phyloP scores from a whole-genome alignment of 2,329 filamentous ascomycete species.

The Gnomoniopsis smithogilvyi region DNA sequence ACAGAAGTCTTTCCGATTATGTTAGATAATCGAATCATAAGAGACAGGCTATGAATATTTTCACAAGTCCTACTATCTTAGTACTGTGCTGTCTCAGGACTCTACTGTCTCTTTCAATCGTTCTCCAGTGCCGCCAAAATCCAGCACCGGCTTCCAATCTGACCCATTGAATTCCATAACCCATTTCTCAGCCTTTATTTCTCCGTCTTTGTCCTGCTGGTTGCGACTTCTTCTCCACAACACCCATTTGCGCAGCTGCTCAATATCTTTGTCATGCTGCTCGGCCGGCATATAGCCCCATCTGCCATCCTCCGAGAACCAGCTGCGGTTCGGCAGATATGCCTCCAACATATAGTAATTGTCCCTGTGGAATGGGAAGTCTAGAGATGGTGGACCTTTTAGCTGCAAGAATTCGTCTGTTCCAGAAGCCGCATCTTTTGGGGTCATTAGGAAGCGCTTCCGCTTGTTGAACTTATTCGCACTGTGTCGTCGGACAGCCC shows the following conservation, averaged over 20 bases:
- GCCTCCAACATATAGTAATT: constrained; percentile 58
- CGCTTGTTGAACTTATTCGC: constrained; percentile 47
- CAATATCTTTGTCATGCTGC: constrained; percentile 37
- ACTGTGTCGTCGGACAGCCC: constrained; percentile 35
- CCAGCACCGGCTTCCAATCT: neutral
- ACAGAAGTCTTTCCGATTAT: too few species aligned
- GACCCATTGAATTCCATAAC: constrained; percentile 1
- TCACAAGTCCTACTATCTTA: neutral
- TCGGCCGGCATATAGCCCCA: constrained; percentile 48
- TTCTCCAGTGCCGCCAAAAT: neutral
- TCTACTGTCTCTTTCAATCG: neutral
- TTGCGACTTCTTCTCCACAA: neutral
- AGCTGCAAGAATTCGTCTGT: constrained; percentile 50
- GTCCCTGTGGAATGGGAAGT: constrained; percentile 54
- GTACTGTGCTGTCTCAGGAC: neutral
- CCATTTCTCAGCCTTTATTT: neutral
- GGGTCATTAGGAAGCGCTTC: constrained; percentile 31
- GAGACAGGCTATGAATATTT: too few species aligned
- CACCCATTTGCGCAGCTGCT: constrained; percentile 26
- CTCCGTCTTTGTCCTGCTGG: neutral
- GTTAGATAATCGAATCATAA: too few species aligned
- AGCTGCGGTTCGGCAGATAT: constrained; percentile 54
- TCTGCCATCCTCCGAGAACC: constrained; percentile 39
- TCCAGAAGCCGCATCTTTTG: constrained; percentile 39
- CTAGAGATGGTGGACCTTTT: constrained; percentile 46